Evolutionary conservation across 352 stramenopile species (phyloP).

Genomic region (Pythium utonaiense): DNA sequence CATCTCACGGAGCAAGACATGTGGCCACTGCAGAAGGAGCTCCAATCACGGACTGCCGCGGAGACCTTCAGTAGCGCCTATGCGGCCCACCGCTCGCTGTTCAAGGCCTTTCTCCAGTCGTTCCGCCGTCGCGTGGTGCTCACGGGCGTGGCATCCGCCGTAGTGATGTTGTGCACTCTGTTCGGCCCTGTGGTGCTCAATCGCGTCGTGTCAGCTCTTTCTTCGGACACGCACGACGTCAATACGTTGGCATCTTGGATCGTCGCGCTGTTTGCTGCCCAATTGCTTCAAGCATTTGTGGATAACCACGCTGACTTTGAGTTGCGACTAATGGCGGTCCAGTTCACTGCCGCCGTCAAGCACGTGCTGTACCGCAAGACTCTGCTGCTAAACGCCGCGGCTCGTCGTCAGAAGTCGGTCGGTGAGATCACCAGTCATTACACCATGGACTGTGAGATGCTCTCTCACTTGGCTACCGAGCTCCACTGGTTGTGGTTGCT

Average conservation of each 20-base stretch:
- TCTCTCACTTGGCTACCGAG: constrained; percentile 35
- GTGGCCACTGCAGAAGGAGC: constrained; percentile 34
- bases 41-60: constrained; percentile 27
- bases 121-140: constrained; percentile 36
- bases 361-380: constrained; percentile 53
- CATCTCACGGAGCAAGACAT: constrained; percentile 43
- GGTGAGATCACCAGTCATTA: constrained; percentile 63
- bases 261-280: constrained; percentile 34
- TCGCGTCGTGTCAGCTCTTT: constrained; percentile 37
- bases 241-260: constrained; percentile 37
- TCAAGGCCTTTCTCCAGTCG: constrained; percentile 28
- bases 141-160: constrained; percentile 39
- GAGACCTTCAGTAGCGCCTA: constrained; percentile 27
- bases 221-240: constrained; percentile 11
- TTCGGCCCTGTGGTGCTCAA: constrained; percentile 42
- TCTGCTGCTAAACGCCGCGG: constrained; percentile 37
- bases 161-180: constrained; percentile 51
- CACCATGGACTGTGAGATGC: constrained; percentile 46
- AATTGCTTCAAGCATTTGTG: constrained; percentile 53
- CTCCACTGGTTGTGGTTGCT: constrained; percentile 68
- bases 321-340: constrained; percentile 49
- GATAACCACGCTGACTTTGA: constrained; percentile 47
- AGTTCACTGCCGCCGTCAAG: constrained; percentile 50
- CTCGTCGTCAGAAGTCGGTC: constrained; percentile 41
- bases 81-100: constrained; percentile 28